Base-by-base conservation (phyloP, 257 asterid genomes). In the Solanum rostratum region DNA sequence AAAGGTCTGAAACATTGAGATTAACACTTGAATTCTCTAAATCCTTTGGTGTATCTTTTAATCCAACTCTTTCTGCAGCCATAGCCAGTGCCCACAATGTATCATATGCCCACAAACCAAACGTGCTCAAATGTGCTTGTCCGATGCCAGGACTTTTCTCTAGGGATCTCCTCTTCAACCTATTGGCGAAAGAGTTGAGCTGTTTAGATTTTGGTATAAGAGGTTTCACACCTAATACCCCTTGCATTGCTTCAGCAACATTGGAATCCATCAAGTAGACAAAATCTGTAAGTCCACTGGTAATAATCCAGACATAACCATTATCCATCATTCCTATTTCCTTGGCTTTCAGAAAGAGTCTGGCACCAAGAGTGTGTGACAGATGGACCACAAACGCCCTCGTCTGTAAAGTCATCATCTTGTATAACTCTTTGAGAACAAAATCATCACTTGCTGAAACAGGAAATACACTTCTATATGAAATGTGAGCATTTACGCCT, bases 81-180 rank as follows among this genome's bases (percentile, higher is more conserved):
- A 84, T 79, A 74, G 92, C 92, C 81, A 91, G 89, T 45, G 93
- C 95, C 86, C 86, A 84, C 73, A 88, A 49, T 33, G 91, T 86
- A 80, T 92, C 95, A 43, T 90, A 92, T 4, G 93, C 95, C 91
- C 92, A 86, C 62, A 88, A 65, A 2, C 91, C 90, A 8, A 53
- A 82, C 62, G 85, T 57, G 79, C 80, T 86, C 46, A 87, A 46
- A 66, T 87, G 88, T 15, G 83, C 83, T 66, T 30, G 78, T 12
- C 78, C 54, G 41, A 19, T 22, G 46, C 81, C 83, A 10, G 86
- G 85, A 41, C 70, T 83, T 18, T 80, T 87, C 18, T 30, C 24
- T 1, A 20, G 19, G 30, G 81, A 89, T 84, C 37, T 87, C 54
- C 53, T 45, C 78, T 82, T 80, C 86, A 87, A 85, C 49, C 78